Conservation (phyloP, 2,329 filamentous ascomycete species). For the Didymella segeticola region DNA sequence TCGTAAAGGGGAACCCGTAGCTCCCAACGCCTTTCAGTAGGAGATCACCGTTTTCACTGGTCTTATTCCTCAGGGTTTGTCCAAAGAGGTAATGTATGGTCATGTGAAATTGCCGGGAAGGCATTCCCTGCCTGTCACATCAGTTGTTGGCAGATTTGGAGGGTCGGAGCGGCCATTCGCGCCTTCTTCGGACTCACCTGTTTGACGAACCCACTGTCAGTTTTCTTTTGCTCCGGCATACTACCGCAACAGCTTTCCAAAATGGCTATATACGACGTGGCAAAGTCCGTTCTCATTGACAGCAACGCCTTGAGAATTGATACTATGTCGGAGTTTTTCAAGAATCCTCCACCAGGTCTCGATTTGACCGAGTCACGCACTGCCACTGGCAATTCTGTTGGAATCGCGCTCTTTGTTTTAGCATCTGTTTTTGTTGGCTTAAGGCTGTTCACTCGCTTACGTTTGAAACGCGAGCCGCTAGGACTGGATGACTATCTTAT, state of each 20-base stretch:
- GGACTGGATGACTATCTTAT: conserved; percentile 34
- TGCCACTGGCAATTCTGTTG: conserved; percentile 29
- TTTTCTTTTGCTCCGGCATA: not conserved
- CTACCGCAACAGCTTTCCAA: not conserved
- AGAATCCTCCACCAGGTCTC: conserved; percentile 24
- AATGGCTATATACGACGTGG: not conserved
- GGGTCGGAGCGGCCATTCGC: not conserved
- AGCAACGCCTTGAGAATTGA: not conserved
- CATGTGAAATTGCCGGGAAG: not conserved
- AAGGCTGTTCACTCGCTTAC: conserved; percentile 25
- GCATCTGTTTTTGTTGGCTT: conserved; percentile 29
- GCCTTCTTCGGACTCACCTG: conserved; percentile 1
- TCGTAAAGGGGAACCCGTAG: not conserved
- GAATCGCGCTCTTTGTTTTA: conserved; percentile 27
- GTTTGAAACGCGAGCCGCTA: conserved; percentile 24
- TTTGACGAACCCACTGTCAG: not conserved
- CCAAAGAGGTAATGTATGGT: not conserved
- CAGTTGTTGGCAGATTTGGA: not conserved
- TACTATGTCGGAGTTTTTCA: conserved; percentile 20
- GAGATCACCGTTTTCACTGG: not conserved
- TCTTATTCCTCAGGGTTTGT: not conserved
- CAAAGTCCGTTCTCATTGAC: not conserved
- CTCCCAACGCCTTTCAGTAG: not conserved
- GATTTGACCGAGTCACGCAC: conserved; percentile 32
- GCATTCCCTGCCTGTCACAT: not conserved